These are phyloP conservation scores for Camellia sinensis DNA, from an alignment of 148 eudicot genomes.

Conservation along the genomic window DNA sequence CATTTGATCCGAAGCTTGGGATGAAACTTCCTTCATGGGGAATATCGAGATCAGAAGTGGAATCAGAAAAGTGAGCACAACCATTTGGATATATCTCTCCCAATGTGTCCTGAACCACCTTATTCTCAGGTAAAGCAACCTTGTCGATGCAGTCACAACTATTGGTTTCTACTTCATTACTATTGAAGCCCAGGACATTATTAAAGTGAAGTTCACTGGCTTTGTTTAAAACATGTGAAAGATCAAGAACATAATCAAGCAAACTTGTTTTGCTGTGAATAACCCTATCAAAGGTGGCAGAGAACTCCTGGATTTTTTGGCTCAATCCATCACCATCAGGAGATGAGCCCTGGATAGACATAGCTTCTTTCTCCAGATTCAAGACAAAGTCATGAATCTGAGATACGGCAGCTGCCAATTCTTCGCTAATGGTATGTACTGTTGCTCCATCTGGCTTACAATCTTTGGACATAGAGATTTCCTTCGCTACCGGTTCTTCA, in stretches of 20 bases:
- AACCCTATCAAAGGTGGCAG: conserved; percentile 48
- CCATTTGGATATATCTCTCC: conserved; percentile 54
- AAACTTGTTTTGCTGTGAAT: conserved; percentile 38
- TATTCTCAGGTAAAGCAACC: conserved; percentile 83
- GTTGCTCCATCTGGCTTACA: conserved; percentile 19
- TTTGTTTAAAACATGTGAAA: conserved; percentile 60
- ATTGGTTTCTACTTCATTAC: conserved; percentile 47
- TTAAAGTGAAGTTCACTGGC: conserved; percentile 60
- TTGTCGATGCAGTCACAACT: conserved; percentile 93
- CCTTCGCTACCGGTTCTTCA: conserved; percentile 36
- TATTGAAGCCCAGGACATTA: conserved; percentile 57
- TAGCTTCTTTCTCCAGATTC: conserved; percentile 62
- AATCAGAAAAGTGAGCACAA: conserved; percentile 62
- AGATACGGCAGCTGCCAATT: conserved; percentile 53
- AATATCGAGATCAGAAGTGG: conserved; percentile 73
- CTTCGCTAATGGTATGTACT: conserved; percentile 28
- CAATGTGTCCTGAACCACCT: conserved; percentile 31
- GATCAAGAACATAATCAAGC: conserved; percentile 58
- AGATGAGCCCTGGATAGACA: conserved; percentile 39
- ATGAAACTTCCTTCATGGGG: conserved; percentile 75
- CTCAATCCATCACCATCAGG: conserved; percentile 43
- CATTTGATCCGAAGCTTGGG: conserved; percentile 49
- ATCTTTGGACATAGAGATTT: conserved; percentile 37
- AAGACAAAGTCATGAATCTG: conserved; percentile 55
- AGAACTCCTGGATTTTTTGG: conserved; percentile 50